Conservation (phyloP, 176 grass and related monocot species). For the Elaeis guineensis region DNA sequence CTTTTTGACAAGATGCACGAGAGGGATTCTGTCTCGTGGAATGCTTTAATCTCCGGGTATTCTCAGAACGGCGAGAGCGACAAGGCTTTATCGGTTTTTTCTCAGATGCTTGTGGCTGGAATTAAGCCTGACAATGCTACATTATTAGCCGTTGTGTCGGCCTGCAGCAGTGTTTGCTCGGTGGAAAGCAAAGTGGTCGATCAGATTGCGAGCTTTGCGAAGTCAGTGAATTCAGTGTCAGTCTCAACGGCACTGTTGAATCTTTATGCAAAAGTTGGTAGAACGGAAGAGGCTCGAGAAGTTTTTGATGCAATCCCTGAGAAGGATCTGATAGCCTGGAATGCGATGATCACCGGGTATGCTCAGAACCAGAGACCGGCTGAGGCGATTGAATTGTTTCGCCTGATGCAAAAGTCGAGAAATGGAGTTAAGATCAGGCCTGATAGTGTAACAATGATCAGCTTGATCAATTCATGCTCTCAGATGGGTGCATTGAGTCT, state of each 20-base stretch:
- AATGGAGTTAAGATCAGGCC: conserved; percentile 4
- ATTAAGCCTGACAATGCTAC: conserved; percentile 9
- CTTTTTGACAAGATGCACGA: conserved; percentile 5
- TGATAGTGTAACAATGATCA: not conserved
- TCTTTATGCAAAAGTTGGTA: conserved; percentile 3
- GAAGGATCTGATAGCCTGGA: conserved; percentile 11
- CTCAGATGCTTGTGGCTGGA: not conserved
- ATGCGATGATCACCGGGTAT: conserved; percentile 12
- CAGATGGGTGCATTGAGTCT: conserved; percentile 5
- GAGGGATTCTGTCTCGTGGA: conserved; percentile 4
- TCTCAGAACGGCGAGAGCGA: not conserved
- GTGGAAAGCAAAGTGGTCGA: not conserved
- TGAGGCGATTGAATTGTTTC: conserved; percentile 4
- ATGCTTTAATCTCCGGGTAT: conserved; percentile 9
- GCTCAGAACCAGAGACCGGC: conserved; percentile 6
- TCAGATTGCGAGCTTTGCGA: not conserved
- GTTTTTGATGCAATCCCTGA: conserved; percentile 3
- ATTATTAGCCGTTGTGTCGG: not conserved
- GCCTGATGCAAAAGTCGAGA: not conserved
- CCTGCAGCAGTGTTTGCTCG: not conserved
- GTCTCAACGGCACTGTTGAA: conserved; percentile 4
- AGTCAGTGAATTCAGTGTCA: conserved; percentile 5
- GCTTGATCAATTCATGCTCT: conserved; percentile 1
- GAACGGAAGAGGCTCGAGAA: not conserved
- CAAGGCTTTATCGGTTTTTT: conserved; percentile 1